phyloP scores from a whole-genome alignment of 371 early-diverging fungal species.

The Funneliformis caledonium region DNA sequence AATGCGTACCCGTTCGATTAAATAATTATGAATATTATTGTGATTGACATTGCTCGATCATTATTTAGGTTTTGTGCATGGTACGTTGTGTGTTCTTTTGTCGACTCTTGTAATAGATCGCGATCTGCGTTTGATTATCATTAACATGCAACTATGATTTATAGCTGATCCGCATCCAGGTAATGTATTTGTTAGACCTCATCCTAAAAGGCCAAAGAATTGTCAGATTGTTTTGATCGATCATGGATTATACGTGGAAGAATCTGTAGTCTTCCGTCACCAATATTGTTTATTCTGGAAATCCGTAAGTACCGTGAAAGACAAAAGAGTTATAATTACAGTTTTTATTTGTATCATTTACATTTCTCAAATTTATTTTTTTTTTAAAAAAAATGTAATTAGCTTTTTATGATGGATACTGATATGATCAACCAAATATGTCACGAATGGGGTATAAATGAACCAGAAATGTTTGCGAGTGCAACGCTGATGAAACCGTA shows the following conservation, averaged over 20 bases:
- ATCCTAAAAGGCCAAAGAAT: slow-evolving; percentile 59
- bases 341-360: background rate
- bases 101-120: background rate
- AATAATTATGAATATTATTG: background rate
- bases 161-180: slow-evolving; percentile 85
- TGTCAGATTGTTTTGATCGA: slow-evolving; percentile 80
- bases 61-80: slow-evolving; percentile 80
- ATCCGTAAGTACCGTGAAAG: slow-evolving; percentile 43
- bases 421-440: slow-evolving; percentile 66
- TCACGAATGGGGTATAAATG: slow-evolving; percentile 82
- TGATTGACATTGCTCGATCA: background rate
- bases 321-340: slow-evolving; percentile 41
- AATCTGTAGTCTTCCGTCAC: slow-evolving; percentile 71
- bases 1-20: background rate
- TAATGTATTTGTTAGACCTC: slow-evolving; percentile 80
- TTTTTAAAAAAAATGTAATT: background rate
- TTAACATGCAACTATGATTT: background rate
- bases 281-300: slow-evolving; percentile 90
- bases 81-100: slow-evolving; percentile 50
- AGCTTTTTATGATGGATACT: slow-evolving; percentile 69
- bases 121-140: too few relatives aligned
- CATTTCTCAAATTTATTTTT: background rate
- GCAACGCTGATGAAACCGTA: slow-evolving; percentile 83
- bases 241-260: slow-evolving; percentile 90
- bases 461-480: slow-evolving; percentile 81